Percentiles rank a stretch among this genome's conserved stretches.
These are phyloP conservation scores for Microsporum canis DNA, from an alignment of 2,329 filamentous ascomycete species.

Conservation along the genomic window DNA sequence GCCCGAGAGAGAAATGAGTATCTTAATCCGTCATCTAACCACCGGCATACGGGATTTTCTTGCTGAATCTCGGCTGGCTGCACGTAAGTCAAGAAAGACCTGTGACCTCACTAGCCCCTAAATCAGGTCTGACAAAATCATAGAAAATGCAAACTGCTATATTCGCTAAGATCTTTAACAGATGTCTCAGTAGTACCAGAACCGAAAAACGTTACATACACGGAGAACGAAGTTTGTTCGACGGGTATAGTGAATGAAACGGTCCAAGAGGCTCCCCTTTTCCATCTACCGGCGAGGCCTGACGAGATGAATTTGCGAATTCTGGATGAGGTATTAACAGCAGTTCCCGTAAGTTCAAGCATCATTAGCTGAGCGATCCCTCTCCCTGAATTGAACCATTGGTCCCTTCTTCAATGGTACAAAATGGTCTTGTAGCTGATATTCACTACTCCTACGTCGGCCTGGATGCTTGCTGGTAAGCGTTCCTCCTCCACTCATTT, in stretches of 20 bases:
- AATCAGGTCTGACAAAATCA: not conserved
- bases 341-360: not conserved
- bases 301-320: not conserved
- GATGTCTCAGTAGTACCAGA: not conserved
- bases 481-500: not conserved
- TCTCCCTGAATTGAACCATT: slow-evolving; percentile 19
- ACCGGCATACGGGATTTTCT: not conserved
- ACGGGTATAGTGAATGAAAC: not conserved
- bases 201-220: not conserved
- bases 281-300: not conserved
- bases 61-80: not conserved
- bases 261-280: not conserved
- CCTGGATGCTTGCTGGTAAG: slow-evolving; percentile 1
- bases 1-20: too few relatives aligned
- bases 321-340: not conserved
- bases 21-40: not conserved
- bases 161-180: not conserved
- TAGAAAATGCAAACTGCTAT: not conserved
- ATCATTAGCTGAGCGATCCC: not conserved
- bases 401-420: slow-evolving; percentile 23
- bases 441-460: slow-evolving; percentile 8
- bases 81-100: not conserved
- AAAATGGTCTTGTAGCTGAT: slow-evolving; percentile 7
- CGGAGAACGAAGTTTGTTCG: not conserved
- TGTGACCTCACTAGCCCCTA: not conserved